phyloP scores from a whole-genome alignment of 2,329 filamentous ascomycete species.

The Rutstroemia sp. region DNA sequence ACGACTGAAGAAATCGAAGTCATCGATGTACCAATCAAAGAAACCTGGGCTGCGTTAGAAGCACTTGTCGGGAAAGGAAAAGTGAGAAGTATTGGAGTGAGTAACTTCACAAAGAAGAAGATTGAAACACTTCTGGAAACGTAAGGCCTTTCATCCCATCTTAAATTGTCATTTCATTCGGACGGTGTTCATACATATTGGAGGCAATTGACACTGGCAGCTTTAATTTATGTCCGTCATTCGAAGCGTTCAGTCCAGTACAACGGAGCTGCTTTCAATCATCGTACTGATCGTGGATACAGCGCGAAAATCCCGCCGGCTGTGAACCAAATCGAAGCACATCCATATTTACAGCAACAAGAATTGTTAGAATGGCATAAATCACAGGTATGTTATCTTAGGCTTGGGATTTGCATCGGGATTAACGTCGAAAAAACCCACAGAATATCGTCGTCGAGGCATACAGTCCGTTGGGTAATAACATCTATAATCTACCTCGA shows the following conservation, averaged over 20 bases:
- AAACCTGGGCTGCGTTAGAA: slow-evolving; percentile 36
- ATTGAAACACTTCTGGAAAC: slow-evolving; percentile 39
- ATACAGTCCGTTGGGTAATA: slow-evolving; percentile 58
- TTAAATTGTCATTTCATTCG: not conserved
- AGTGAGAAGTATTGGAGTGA: slow-evolving; percentile 41
- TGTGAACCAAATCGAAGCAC: slow-evolving; percentile 63
- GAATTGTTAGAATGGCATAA: slow-evolving; percentile 50
- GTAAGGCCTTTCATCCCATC: not conserved
- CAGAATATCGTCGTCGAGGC: slow-evolving; percentile 50
- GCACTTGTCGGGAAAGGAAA: slow-evolving; percentile 33
- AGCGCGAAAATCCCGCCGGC: slow-evolving; percentile 48
- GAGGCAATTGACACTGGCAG: too few species aligned
- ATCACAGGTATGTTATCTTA: slow-evolving; percentile 32
- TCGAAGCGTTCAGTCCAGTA: too few species aligned
- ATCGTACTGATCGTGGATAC: too few species aligned
- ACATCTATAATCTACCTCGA: slow-evolving; percentile 36
- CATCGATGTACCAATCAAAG: slow-evolving; percentile 24
- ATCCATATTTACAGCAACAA: slow-evolving; percentile 58
- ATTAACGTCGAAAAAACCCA: too few species aligned
- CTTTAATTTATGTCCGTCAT: not conserved
- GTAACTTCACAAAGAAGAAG: slow-evolving; percentile 40
- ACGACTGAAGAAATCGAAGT: slow-evolving; percentile 12
- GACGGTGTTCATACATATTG: not conserved
- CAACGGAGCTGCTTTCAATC: too few species aligned
- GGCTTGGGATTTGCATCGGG: too few species aligned